Base-by-base conservation (phyloP, 2,329 filamentous ascomycete species). In the Fusarium coffeatum region DNA sequence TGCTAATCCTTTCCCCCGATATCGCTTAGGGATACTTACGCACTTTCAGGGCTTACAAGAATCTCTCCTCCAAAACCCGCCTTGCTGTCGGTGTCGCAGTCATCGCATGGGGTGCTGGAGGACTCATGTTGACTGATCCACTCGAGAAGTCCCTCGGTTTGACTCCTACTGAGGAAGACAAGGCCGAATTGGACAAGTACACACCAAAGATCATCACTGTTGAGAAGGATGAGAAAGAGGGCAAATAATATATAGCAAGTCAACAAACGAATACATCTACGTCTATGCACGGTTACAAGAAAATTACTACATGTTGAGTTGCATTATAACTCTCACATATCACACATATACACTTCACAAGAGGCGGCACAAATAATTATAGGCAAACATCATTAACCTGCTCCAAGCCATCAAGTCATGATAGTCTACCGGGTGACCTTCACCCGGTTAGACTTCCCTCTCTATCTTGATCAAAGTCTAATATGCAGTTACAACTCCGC, bases 81-180 rank as follows among this genome's bases (percentile, higher is more conserved):
- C 81, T 93, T 43, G 81, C 90, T 49, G 85, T 97, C 68, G 94
- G 94, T 72, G 78, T 89, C 50, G 91, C 89, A 73, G 81, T 97
- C 71, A 88, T 97, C 76, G 88, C 88, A 34, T 97, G 93, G 88
- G 93, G 93, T 16, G 82, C 84, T 42, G 82, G 89, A 42, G 94
- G 93, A 18, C 85, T 96, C n/a, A 90, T 91, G 76, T 76, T 92
- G 20, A 89, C 91, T 8, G 92, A 95, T 76, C 85, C 85, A 60
- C 89, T 91, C 18, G 94, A 95, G 80, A 87, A 92, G 76, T 89
- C 86, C 43, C 86, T 94, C 65, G 92, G 92, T 9, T 87, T 93
- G 78, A 89, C 87, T 41, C 88, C 94, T 3, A 91, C 89, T 1
- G 89, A 93, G 66, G 84, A 91, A 75, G 93, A 97, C 76, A 90